Evolutionary conservation across 768 basidiomycete species (phyloP).

Genomic region (Russula ochroleuca): DNA sequence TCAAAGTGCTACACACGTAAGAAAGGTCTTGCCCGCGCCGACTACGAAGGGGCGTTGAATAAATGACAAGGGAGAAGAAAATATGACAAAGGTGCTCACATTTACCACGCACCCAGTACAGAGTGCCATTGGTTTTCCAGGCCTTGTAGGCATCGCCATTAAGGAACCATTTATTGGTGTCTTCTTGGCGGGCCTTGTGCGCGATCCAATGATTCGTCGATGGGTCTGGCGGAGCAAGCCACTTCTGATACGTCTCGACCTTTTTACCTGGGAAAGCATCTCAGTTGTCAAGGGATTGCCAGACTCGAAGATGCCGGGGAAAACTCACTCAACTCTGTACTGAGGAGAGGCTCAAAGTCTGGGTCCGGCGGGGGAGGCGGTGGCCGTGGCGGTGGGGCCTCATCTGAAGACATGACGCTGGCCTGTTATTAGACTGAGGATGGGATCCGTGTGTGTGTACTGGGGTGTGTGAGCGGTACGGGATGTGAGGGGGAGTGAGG

Average conservation of each 20-base stretch:
- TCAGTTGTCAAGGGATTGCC: neutral
- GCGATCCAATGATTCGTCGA: slow-evolving; percentile 13
- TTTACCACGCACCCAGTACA: slow-evolving; percentile 15
- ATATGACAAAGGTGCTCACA: neutral
- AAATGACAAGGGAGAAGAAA: neutral
- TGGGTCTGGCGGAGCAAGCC: slow-evolving; percentile 20
- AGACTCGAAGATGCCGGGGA: neutral
- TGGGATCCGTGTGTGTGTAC: neutral
- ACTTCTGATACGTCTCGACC: slow-evolving; percentile 7
- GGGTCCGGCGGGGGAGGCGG: neutral
- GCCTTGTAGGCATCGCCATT: slow-evolving; percentile 2
- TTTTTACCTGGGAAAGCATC: neutral
- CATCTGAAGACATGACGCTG: slow-evolving; percentile 1
- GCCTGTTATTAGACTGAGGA: neutral
- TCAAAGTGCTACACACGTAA: slow-evolving; percentile 5
- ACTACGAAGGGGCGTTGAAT: slow-evolving; percentile 1
- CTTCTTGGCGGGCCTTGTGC: slow-evolving; percentile 3
- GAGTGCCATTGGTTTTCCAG: slow-evolving; percentile 11
- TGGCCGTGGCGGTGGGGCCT: neutral
- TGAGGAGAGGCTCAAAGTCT: slow-evolving; percentile 7
- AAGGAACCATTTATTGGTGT: slow-evolving; percentile 12
- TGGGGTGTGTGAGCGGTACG: neutral
- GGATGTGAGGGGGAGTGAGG: too few species aligned
- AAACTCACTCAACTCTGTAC: slow-evolving; percentile 9
- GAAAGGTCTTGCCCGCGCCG: slow-evolving; percentile 16